Evolutionary conservation across 1,139 yeast species (phyloP), one percentile per base, ranked within the genome.

Genomic region (Blastobotrys illinoisensis): DNA sequence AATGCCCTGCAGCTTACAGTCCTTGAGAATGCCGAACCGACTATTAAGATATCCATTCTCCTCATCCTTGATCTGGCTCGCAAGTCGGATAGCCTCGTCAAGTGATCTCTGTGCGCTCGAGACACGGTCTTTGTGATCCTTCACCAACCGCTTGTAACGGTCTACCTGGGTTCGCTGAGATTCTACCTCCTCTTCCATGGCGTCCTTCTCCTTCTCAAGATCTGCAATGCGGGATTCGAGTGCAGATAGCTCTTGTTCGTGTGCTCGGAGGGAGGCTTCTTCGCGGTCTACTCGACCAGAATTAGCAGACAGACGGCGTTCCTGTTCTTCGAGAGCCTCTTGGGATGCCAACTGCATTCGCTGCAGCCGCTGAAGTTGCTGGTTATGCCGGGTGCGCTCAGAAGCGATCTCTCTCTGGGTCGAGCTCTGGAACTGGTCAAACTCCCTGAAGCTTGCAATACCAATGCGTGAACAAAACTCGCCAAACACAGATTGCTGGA

Each of bases 1-100:
- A 14, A 86, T 76, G 59, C 81, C 86, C 54, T 87, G 88, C 58
- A 91, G 79, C 64, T 87, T 88, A 70, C 96, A 88, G 59, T 82
- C 82, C 60, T 86, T 82, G 59, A 90, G 74, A 23, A 83, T 73
- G 60, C 81, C 80, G 5, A 82, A 74, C 61, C 87, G 79, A 53
- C 83, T 87, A 20, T 83, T 70, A 57, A 79, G 82, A 5, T 76
- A 68, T 1, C 76, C 79, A 40, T 73, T 72, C 13, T 80, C 62
- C 48, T 72, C 70, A 0, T 68, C 66, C 45, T 72, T 70, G 11
- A 74, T 58, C 13, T 63, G 66, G 5, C 58, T 63, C 9, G 64
- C 63, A 24, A 66, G 68, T 18, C 60, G 59, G 24, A 64, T 64
- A 14, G 68, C 57, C 23, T 60, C 65, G 9, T 52, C 56, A 18